Conservation (phyloP, 2,329 filamentous ascomycete species). For the Epichloe aotearoae region DNA sequence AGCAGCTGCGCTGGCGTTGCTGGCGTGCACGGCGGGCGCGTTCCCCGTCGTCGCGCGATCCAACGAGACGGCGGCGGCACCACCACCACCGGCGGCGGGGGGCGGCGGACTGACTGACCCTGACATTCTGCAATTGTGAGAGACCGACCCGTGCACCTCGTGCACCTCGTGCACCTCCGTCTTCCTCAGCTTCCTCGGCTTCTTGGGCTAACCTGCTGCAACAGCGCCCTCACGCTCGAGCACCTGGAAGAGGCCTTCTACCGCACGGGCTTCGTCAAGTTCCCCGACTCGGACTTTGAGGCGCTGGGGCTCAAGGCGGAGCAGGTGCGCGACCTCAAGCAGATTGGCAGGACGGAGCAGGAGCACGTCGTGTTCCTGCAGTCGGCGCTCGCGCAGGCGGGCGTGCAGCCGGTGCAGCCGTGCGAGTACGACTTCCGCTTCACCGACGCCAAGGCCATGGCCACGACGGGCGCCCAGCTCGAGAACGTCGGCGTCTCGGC, state of each 20-base stretch:
- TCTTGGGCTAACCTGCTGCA: no score
- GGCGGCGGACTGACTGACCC: neutral
- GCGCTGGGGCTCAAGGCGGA: slow-evolving; percentile 26
- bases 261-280: slow-evolving; percentile 54
- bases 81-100: no score
- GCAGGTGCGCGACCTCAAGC: slow-evolving; percentile 37
- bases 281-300: slow-evolving; percentile 50
- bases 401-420: slow-evolving; percentile 50
- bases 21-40: slow-evolving; percentile 33
- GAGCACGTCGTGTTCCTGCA: slow-evolving; percentile 29
- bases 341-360: slow-evolving; percentile 49
- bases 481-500: slow-evolving; percentile 65
- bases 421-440: slow-evolving; percentile 64
- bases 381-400: slow-evolving; percentile 45
- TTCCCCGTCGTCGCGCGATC: slow-evolving; percentile 9
- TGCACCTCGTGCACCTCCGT: no score
- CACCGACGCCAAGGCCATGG: slow-evolving; percentile 51
- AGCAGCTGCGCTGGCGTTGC: slow-evolving; percentile 28
- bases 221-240: slow-evolving; percentile 53
- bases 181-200: no score
- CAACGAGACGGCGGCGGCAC: neutral
- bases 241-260: slow-evolving; percentile 65
- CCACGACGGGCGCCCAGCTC: slow-evolving; percentile 54
- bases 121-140: slow-evolving; percentile 43
- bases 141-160: slow-evolving; percentile 10